Percentiles rank a stretch among this genome's conserved stretches.
phyloP scores from a whole-genome alignment of 163 green algal species.

The Scenedesmus sp. region DNA sequence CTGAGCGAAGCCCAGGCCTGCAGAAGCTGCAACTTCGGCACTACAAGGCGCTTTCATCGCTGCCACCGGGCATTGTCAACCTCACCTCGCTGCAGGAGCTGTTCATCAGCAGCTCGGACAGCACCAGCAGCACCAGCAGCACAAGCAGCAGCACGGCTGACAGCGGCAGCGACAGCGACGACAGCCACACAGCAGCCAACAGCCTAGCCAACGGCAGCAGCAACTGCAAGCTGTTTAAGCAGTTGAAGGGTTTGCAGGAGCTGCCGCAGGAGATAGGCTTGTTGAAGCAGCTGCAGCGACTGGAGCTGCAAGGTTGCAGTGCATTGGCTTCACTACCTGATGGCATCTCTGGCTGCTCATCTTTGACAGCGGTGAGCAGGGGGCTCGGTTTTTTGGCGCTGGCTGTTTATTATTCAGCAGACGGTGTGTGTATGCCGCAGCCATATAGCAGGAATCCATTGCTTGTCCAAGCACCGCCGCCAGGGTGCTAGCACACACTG shows the following conservation, averaged over 20 bases:
- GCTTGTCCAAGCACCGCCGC: too few relatives aligned
- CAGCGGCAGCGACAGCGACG: neutral
- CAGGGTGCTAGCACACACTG: too few relatives aligned
- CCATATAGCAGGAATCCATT: too few relatives aligned
- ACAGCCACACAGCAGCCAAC: neutral
- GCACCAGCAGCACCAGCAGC: neutral
- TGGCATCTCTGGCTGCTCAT: neutral
- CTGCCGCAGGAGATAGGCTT: neutral
- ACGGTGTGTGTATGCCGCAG: too few relatives aligned
- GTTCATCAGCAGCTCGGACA: neutral
- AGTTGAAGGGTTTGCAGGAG: neutral
- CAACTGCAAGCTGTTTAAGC: neutral
- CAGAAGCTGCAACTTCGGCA: neutral
- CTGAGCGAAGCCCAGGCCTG: neutral
- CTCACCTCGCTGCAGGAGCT: constrained; percentile 1
- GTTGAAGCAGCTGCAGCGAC: constrained; percentile 1
- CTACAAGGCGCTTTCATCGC: neutral
- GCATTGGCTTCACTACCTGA: neutral
- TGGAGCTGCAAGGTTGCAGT: constrained; percentile 13
- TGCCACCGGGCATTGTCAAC: neutral
- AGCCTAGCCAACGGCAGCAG: neutral
- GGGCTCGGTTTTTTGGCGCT: neutral
- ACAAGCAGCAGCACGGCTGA: too few relatives aligned
- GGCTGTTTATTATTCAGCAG: neutral
- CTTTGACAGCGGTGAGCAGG: constrained; percentile 11